phyloP scores from a whole-genome alignment of 495 filamentous ascomycete genomes.

The Pseudevernia furfuracea region DNA sequence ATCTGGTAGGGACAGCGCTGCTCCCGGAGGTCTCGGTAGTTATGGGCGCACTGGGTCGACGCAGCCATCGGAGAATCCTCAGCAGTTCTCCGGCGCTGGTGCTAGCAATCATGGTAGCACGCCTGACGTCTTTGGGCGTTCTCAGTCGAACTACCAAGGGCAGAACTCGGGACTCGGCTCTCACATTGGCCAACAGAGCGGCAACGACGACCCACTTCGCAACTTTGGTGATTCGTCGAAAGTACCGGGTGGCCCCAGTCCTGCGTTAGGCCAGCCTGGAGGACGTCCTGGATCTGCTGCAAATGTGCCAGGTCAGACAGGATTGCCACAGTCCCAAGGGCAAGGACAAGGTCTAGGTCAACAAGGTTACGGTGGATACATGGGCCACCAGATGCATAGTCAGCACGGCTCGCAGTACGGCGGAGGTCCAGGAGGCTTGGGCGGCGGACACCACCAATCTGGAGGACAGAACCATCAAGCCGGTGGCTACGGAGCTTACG shows the following conservation, averaged over 20 bases:
- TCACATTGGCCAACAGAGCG: slow-evolving; percentile 52
- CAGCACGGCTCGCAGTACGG: slow-evolving; percentile 55
- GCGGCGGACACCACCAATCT: slow-evolving; percentile 59
- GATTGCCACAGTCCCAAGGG: slow-evolving; percentile 70
- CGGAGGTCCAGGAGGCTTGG: slow-evolving; percentile 59
- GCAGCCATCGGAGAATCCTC: slow-evolving; percentile 63
- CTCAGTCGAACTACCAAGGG: slow-evolving; percentile 56
- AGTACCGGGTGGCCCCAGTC: slow-evolving; percentile 66
- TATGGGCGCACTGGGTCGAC: slow-evolving; percentile 70
- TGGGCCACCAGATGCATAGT: slow-evolving; percentile 57
- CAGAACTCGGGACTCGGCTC: slow-evolving; percentile 61
- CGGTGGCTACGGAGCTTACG: slow-evolving; percentile 42
- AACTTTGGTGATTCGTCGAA: slow-evolving; percentile 66
- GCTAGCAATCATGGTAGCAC: slow-evolving; percentile 60
- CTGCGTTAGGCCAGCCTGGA: slow-evolving; percentile 68
- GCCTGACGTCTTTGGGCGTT: slow-evolving; percentile 73
- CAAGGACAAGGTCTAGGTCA: slow-evolving; percentile 54
- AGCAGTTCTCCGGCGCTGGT: slow-evolving; percentile 44
- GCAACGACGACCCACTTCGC: slow-evolving; percentile 65
- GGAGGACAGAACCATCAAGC: slow-evolving; percentile 43
- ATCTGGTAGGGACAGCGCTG: slow-evolving; percentile 56
- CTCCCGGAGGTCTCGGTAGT: slow-evolving; percentile 51
- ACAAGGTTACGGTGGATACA: slow-evolving; percentile 66
- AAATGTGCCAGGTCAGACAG: slow-evolving; percentile 53
- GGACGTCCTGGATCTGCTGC: slow-evolving; percentile 77